Evolutionary conservation across 306 rosid genomes (phyloP).

Genomic region (Cucurbita maxima): DNA sequence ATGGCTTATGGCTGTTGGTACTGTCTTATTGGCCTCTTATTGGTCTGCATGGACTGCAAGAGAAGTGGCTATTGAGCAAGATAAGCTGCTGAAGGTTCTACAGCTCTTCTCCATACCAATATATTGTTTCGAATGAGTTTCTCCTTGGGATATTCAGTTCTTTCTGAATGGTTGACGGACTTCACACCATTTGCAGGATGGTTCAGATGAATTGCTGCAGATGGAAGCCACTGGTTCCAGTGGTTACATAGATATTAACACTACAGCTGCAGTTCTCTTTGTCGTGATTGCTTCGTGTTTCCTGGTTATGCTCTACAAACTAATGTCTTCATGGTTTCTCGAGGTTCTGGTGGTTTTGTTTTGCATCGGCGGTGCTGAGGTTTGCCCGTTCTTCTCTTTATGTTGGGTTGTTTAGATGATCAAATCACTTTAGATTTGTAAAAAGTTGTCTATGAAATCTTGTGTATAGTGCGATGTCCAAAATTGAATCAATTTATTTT

Average conservation of each 20-base stretch:
- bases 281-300: slow-evolving; percentile 91
- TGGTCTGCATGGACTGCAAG: slow-evolving; percentile 97
- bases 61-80: slow-evolving; percentile 80
- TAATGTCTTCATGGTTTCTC: slow-evolving; percentile 79
- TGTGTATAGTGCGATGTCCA: background rate
- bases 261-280: slow-evolving; percentile 66
- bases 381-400: slow-evolving; percentile 18
- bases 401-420: background rate
- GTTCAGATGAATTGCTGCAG: slow-evolving; percentile 43
- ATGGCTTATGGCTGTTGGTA: slow-evolving; percentile 99
- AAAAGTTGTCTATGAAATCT: background rate
- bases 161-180: slow-evolving; percentile 4
- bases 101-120: slow-evolving; percentile 4
- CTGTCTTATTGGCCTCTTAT: slow-evolving; percentile 80
- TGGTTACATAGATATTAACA: slow-evolving; percentile 70
- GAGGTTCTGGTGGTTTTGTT: slow-evolving; percentile 90
- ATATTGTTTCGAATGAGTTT: background rate
- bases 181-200: slow-evolving; percentile 46
- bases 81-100: slow-evolving; percentile 72
- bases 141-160: slow-evolving; percentile 1
- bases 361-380: slow-evolving; percentile 94
- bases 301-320: slow-evolving; percentile 81
- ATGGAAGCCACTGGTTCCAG: slow-evolving; percentile 45
- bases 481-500: background rate
- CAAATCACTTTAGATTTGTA: slow-evolving; percentile 1